Conservation (phyloP, 2,329 filamentous ascomycete genomes). For the Mycosphaerella arachidis region DNA sequence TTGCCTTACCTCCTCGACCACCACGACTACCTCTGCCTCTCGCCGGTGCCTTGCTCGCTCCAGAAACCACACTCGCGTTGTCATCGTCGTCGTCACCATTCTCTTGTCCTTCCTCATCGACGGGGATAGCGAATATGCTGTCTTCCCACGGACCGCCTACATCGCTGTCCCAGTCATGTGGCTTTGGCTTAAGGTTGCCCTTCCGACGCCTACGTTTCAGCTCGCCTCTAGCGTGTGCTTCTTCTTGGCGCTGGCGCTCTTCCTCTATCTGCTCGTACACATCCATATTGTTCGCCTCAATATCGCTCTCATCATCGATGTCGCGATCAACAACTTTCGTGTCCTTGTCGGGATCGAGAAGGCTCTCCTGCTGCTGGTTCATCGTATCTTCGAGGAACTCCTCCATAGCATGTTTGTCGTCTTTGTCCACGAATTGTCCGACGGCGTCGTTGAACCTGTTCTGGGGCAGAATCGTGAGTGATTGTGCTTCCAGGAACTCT, state of each 20-base stretch:
- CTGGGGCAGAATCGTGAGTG: constrained; percentile 86
- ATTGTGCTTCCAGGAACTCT: constrained; percentile 81
- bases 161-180: constrained; percentile 82
- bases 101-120: constrained; percentile 44
- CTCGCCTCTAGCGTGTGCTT: constrained; percentile 63
- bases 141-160: constrained; percentile 82
- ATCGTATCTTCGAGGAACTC: constrained; percentile 45
- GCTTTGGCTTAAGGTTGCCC: constrained; percentile 57
- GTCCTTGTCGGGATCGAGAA: constrained; percentile 58
- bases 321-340: constrained; percentile 56
- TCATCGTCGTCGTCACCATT: constrained; percentile 44
- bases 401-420: constrained; percentile 84
- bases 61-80: constrained; percentile 25
- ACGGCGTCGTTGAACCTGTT: constrained; percentile 92
- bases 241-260: constrained; percentile 57
- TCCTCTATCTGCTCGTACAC: constrained; percentile 55
- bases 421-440: constrained; percentile 86
- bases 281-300: constrained; percentile 50
- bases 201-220: constrained; percentile 51
- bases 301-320: constrained; percentile 67
- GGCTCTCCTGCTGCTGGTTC: constrained; percentile 40
- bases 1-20: constrained; percentile 37
- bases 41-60: constrained; percentile 38
- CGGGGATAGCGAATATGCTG: constrained; percentile 61
- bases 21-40: constrained; percentile 42